Percentiles rank a stretch among this genome's conserved stretches.
Conservation (phyloP, 108 stramenopile genomes). For the Parmales sp. region DNA sequence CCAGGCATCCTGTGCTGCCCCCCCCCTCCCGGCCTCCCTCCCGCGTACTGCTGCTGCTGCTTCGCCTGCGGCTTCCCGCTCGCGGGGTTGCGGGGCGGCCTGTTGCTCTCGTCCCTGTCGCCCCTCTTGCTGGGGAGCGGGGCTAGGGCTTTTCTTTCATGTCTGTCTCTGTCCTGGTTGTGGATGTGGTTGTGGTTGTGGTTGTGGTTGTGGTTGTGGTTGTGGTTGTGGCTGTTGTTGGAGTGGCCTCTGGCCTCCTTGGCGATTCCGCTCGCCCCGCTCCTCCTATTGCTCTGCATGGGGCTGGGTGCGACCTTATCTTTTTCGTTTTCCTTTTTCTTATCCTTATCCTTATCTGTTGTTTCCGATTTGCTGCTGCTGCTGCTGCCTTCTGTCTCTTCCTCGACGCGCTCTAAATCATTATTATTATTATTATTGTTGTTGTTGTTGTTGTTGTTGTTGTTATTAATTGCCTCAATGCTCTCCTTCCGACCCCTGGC, state of each 20-base stretch:
- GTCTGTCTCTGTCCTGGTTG: background rate
- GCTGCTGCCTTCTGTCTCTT: background rate
- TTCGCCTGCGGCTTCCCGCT: background rate
- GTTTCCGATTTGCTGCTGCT: background rate
- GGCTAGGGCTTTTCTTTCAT: background rate
- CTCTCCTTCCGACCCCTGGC: background rate
- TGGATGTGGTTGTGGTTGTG: background rate
- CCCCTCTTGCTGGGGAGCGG: too few species aligned
- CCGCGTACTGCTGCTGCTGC: background rate
- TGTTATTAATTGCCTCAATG: background rate
- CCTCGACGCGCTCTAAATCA: background rate
- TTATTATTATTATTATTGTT: too few species aligned
- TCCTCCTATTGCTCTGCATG: background rate
- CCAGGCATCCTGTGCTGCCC: background rate
- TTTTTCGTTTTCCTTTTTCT: too few species aligned
- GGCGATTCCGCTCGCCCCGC: background rate
- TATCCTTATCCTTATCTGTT: too few species aligned
- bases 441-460: background rate
- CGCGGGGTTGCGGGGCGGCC: conserved; percentile 1
- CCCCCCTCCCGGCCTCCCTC: background rate
- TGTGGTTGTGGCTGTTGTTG: background rate
- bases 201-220: background rate
- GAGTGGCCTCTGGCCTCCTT: background rate
- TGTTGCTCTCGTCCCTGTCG: background rate
- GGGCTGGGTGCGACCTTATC: background rate